These are phyloP conservation scores for Trichothecium sympodiale DNA, from an alignment of 2,329 filamentous ascomycete species.

Conservation along the genomic window DNA sequence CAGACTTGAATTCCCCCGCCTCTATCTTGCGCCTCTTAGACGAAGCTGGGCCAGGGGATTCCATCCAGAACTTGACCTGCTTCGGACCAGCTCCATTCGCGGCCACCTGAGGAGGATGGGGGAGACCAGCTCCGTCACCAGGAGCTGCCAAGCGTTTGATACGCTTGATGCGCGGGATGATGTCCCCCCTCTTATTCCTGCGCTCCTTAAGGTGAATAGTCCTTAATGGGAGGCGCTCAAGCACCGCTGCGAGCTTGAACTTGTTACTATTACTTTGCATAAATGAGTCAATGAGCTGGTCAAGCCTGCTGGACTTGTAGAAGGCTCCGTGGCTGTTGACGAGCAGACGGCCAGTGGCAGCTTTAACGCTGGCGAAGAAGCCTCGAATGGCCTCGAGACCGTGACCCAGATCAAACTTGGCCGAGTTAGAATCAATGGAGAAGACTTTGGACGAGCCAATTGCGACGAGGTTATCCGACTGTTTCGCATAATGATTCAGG, in stretches of 20 bases:
- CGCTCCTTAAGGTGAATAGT: constrained; percentile 13
- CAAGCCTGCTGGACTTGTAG: constrained; percentile 15
- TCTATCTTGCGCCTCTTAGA: too few species aligned
- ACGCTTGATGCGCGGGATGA: constrained; percentile 24
- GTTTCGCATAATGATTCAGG: constrained; percentile 20
- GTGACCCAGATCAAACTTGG: constrained; percentile 11
- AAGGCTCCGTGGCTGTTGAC: constrained; percentile 24
- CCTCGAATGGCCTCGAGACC: constrained; percentile 20
- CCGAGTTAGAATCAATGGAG: constrained; percentile 2
- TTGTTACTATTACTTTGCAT: constrained; percentile 23
- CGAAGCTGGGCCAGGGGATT: too few species aligned
- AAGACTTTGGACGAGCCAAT: constrained; percentile 20
- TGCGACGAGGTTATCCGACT: constrained; percentile 10
- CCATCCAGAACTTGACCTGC: constrained; percentile 43
- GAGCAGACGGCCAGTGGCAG: constrained; percentile 20
- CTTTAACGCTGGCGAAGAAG: constrained; percentile 21
- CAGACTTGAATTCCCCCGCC: too few species aligned
- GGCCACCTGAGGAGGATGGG: constrained; percentile 14
- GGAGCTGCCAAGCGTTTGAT: constrained; percentile 22
- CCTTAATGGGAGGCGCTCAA: not conserved
- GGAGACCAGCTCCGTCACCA: constrained; percentile 18
- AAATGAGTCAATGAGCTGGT: constrained; percentile 12
- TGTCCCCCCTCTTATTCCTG: constrained; percentile 17
- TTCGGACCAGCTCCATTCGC: constrained; percentile 33
- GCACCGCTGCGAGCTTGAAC: constrained; percentile 5